These are phyloP conservation scores for Cenchrus fungigraminus DNA, from an alignment of 176 grass and related monocot species.

Conservation along the genomic window DNA sequence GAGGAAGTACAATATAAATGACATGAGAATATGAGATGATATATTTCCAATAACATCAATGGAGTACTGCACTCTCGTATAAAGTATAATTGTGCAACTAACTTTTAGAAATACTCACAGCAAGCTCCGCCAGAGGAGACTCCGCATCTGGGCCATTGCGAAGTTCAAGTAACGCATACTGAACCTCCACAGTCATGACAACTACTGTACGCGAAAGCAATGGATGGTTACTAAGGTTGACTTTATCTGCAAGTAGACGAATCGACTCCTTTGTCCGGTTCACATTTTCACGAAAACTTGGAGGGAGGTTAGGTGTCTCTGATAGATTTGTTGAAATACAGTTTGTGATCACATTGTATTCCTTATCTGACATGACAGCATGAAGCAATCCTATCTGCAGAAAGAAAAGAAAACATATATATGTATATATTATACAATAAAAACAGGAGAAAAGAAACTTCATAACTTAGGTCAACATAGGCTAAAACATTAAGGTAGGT, in stretches of 20 bases:
- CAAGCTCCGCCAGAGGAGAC: conserved; percentile 82
- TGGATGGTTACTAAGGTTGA: conserved; percentile 82
- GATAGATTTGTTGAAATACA: conserved; percentile 89
- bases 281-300: conserved; percentile 85
- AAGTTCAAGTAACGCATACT: conserved; percentile 82
- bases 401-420: conserved; percentile 17
- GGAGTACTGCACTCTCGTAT: neutral
- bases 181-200: conserved; percentile 79
- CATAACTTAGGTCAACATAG: conserved; percentile 19
- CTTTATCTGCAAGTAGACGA: conserved; percentile 91
- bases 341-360: conserved; percentile 88
- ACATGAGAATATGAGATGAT: neutral
- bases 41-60: conserved; percentile 8
- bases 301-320: conserved; percentile 84
- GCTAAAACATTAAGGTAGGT: conserved; percentile 3
- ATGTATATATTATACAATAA: neutral
- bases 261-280: conserved; percentile 87
- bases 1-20: neutral
- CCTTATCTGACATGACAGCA: conserved; percentile 92
- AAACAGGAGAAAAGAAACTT: conserved; percentile 4
- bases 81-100: neutral
- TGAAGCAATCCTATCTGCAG: conserved; percentile 86
- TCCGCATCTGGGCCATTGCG: conserved; percentile 80
- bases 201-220: conserved; percentile 74
- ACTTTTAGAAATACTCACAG: conserved; percentile 55